Evolutionary conservation across 768 basidiomycete species (phyloP).

Genomic region (Suillus sp.): DNA sequence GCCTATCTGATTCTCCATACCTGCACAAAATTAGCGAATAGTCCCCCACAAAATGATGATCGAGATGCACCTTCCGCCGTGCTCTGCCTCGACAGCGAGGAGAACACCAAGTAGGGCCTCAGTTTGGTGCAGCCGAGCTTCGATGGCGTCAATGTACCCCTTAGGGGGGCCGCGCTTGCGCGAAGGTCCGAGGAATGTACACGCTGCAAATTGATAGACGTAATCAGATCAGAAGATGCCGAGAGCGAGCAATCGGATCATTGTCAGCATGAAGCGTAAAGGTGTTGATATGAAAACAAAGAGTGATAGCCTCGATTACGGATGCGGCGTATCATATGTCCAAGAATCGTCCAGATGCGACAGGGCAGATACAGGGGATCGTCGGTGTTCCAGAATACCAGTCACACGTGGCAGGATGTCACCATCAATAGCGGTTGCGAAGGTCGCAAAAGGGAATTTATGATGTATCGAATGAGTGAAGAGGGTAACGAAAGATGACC

Average conservation of each 20-base stretch:
- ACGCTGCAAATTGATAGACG: constrained; percentile 44
- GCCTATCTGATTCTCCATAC: constrained; percentile 16
- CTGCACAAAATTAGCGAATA: background rate
- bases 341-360: background rate
- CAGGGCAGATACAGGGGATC: background rate
- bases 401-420: background rate
- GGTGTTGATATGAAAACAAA: background rate
- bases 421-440: constrained; percentile 6
- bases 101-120: constrained; percentile 87
- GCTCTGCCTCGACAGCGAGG: constrained; percentile 46
- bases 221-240: constrained; percentile 1
- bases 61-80: constrained; percentile 33
- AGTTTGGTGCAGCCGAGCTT: constrained; percentile 87
- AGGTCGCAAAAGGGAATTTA: constrained; percentile 8
- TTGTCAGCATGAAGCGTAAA: background rate
- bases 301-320: background rate
- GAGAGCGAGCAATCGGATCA: background rate
- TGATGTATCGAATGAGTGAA: background rate
- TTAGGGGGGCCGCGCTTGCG: constrained; percentile 88
- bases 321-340: background rate
- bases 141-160: constrained; percentile 94
- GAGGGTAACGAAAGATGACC: constrained; percentile 1
- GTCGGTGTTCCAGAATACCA: background rate
- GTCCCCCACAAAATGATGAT: constrained; percentile 19
- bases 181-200: constrained; percentile 78